phyloP scores from a whole-genome alignment of 2,329 filamentous ascomycete species.

The Microcyclosporella mali region DNA sequence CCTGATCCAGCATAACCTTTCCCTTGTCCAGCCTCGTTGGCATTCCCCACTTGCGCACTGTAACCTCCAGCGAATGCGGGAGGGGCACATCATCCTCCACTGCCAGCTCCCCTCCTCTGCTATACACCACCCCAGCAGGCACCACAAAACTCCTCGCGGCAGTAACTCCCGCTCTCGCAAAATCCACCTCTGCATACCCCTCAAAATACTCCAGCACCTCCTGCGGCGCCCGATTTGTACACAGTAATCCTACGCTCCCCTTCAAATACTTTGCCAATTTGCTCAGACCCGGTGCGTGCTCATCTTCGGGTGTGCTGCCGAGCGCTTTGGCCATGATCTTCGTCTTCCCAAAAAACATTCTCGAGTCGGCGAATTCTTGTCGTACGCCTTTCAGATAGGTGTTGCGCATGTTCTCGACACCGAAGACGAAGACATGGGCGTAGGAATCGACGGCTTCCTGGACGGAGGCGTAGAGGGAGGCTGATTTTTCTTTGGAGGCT shows the following conservation, averaged over 20 bases:
- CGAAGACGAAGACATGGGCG: constrained; percentile 88
- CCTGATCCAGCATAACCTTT: constrained; percentile 68
- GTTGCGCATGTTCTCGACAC: constrained; percentile 96
- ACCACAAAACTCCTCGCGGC: constrained; percentile 72
- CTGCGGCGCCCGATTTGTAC: constrained; percentile 69
- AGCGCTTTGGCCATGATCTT: constrained; percentile 98
- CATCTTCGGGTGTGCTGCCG: constrained; percentile 63
- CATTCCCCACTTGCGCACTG: constrained; percentile 80
- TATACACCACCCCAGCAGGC: constrained; percentile 75
- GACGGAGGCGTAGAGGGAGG: constrained; percentile 81
- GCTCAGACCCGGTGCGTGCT: constrained; percentile 72
- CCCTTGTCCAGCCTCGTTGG: constrained; percentile 85
- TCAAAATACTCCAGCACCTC: constrained; percentile 68
- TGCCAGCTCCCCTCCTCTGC: constrained; percentile 69
- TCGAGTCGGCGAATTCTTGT: constrained; percentile 74
- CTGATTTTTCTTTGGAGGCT: constrained; percentile 73
- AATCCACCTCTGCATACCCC: constrained; percentile 70
- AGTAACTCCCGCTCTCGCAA: constrained; percentile 75
- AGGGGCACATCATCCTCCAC: constrained; percentile 78
- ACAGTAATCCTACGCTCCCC: constrained; percentile 83
- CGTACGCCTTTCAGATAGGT: constrained; percentile 89
- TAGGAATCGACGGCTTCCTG: constrained; percentile 79
- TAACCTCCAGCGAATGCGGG: constrained; percentile 83
- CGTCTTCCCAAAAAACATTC: constrained; percentile 97
- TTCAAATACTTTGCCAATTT: constrained; percentile 62